Evolutionary conservation across 73 alveolate genomes (phyloP), one percentile per base, ranked within the genome.

Genomic region (Paramecium tetraurelia): DNA sequence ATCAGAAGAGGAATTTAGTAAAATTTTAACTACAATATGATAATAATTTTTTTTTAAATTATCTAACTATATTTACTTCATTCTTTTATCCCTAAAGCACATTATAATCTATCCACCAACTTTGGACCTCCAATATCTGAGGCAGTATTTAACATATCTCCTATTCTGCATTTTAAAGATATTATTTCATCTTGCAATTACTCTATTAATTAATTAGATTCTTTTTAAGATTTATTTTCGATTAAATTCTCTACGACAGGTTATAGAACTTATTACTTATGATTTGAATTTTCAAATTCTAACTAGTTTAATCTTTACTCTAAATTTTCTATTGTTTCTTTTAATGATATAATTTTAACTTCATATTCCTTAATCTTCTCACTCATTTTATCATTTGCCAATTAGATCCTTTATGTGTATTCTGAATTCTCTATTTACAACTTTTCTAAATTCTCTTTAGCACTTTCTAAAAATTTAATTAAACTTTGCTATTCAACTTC

Each of bases 1-100:
- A 44, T 89, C 94, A 35, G 92, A 89, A 70, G 50, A 40, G 4
- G 94, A 89, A 46, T 89, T 89, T 70, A 63, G 84, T 63, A 63
- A 63, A 63, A 63, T 63, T 63, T 63, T 63, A 63, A 63, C 53
- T 63, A 63, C 84, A 27, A 31, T 24, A 63, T 63, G 84, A 63
- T 63, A 53, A 53, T 53, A 53, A 48, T n/a, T 18, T 53, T 18
- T 53, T 27, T 53, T 33, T 18, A 53, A 53, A 53, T 53, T 53
- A n/a, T 53, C 35, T 3, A 48, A 53, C 69, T 53, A 4, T 53
- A 53, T 53, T 12, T 53, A 53, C 31, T 11, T 72, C 86, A 72
- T 40, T 72, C 86, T 36, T 16, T 33, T 16, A 72, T 72, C 5
- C 86, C 86, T 33, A 72, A 36, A 16, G 86, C 86, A 16, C 46